phyloP scores from a whole-genome alignment of 441 rosid species.

The Populus tomentosa region DNA sequence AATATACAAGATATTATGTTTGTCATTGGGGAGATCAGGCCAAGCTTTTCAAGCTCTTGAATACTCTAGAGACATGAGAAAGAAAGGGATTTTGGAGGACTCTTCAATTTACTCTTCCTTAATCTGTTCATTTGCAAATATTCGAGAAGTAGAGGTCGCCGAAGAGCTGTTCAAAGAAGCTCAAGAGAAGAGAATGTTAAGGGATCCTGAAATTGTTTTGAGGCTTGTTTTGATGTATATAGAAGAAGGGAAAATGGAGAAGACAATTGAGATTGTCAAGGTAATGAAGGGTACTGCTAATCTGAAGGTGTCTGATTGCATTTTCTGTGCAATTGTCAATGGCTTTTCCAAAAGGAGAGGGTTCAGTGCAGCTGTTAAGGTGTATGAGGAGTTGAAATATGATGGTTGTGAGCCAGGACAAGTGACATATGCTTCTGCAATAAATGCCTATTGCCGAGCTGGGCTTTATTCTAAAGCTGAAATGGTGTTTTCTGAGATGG shows the following conservation, averaged over 20 bases:
- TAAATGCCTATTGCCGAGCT: conserved; percentile 56
- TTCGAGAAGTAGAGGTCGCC: conserved; percentile 30
- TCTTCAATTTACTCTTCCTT: conserved; percentile 49
- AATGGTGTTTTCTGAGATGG: conserved; percentile 59
- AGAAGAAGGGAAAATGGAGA: conserved; percentile 53
- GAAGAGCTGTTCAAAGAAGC: conserved; percentile 72
- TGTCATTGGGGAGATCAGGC: conserved; percentile 58
- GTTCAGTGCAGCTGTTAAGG: conserved; percentile 40
- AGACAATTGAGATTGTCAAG: conserved; percentile 47
- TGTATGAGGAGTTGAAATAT: conserved; percentile 45
- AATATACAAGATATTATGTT: conserved; percentile 40
- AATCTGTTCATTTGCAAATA: conserved; percentile 49
- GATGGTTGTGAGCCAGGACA: conserved; percentile 72
- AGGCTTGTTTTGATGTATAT: conserved; percentile 67
- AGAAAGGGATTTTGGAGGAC: conserved; percentile 39
- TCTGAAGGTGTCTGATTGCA: conserved; percentile 61
- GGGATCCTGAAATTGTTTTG: conserved; percentile 67
- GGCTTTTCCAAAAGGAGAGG: conserved; percentile 66
- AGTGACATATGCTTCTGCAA: conserved; percentile 72
- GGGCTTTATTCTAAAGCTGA: conserved; percentile 59
- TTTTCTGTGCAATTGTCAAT: conserved; percentile 64
- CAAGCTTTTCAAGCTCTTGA: conserved; percentile 60
- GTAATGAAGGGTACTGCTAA: conserved; percentile 41
- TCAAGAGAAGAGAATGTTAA: conserved; percentile 37
- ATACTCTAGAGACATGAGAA: conserved; percentile 49